Evolutionary conservation across 352 stramenopile species (phyloP).

Genomic region (Phytopythium litorale): DNA sequence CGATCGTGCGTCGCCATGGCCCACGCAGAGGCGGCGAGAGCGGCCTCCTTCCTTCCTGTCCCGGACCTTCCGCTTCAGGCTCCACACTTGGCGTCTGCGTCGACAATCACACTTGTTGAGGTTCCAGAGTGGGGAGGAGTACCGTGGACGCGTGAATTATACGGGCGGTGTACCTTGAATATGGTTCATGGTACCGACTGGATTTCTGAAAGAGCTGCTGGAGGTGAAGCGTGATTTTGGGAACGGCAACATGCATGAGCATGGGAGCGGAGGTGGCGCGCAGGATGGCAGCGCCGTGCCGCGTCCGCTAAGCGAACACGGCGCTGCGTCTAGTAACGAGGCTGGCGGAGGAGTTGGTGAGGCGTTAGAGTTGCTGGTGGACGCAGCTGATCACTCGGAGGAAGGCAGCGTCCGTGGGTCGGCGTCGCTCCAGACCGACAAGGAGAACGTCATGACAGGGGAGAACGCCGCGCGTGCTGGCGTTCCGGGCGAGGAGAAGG

Average conservation of each 20-base stretch:
- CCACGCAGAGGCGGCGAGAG: neutral
- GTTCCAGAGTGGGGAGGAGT: neutral
- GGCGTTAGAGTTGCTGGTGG: neutral
- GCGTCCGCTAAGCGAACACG: neutral
- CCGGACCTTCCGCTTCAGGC: neutral
- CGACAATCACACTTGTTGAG: slow-evolving; percentile 2
- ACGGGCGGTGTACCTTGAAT: neutral
- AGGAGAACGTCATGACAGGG: neutral
- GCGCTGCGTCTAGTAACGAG: neutral
- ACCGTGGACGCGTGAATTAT: neutral
- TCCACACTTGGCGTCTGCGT: neutral
- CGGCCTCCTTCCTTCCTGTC: neutral
- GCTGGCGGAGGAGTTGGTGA: neutral
- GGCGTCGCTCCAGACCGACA: neutral
- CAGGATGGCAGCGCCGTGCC: neutral
- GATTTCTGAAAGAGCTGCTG: neutral
- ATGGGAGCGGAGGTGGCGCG: neutral
- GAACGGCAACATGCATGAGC: neutral
- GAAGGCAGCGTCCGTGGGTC: neutral
- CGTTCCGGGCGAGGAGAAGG: neutral
- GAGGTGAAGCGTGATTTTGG: neutral
- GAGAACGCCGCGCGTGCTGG: neutral
- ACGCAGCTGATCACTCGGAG: neutral
- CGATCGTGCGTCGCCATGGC: slow-evolving; percentile 20
- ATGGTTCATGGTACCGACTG: neutral